phyloP scores from a whole-genome alignment of 495 filamentous ascomycete species.

The Aspergillus ellipticus region DNA sequence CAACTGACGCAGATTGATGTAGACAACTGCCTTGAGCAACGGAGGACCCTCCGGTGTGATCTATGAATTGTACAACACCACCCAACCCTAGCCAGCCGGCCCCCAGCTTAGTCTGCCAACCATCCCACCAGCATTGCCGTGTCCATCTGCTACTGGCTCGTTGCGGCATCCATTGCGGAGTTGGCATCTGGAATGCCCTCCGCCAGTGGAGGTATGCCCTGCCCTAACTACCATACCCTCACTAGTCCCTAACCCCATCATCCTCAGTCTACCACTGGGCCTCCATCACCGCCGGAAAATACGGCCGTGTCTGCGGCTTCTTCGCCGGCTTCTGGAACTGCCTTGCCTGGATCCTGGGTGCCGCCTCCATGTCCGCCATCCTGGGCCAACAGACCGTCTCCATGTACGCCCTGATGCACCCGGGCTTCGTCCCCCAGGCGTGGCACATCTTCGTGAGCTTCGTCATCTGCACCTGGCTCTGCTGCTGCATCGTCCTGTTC shows the following conservation, averaged over 20 bases:
- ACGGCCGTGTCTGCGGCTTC: constrained; percentile 67
- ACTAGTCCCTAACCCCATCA: background rate
- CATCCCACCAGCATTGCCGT: constrained; percentile 35
- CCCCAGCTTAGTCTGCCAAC: too few relatives aligned
- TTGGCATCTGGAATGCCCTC: constrained; percentile 79
- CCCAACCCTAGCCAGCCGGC: too few relatives aligned
- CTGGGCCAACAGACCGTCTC: constrained; percentile 60
- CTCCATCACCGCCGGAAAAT: constrained; percentile 66
- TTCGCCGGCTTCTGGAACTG: constrained; percentile 80
- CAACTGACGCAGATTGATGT: background rate
- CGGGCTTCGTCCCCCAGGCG: constrained; percentile 54
- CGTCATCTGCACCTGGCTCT: constrained; percentile 63
- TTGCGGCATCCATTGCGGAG: constrained; percentile 61
- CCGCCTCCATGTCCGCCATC: constrained; percentile 64
- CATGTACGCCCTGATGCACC: constrained; percentile 71
- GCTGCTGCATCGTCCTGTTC: constrained; percentile 66
- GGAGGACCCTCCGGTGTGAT: constrained; percentile 48
- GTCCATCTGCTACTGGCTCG: constrained; percentile 49
- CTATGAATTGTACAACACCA: constrained; percentile 45
- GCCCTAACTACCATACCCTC: background rate
- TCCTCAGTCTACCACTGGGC: constrained; percentile 73
- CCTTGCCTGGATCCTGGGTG: constrained; percentile 66
- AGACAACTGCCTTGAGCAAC: constrained; percentile 37
- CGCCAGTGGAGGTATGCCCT: constrained; percentile 57
- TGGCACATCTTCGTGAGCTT: constrained; percentile 79